Evolutionary conservation across 2,329 filamentous ascomycete species (phyloP), one percentile per base, ranked within the genome.

Genomic region (Amesomyces nigricolor): DNA sequence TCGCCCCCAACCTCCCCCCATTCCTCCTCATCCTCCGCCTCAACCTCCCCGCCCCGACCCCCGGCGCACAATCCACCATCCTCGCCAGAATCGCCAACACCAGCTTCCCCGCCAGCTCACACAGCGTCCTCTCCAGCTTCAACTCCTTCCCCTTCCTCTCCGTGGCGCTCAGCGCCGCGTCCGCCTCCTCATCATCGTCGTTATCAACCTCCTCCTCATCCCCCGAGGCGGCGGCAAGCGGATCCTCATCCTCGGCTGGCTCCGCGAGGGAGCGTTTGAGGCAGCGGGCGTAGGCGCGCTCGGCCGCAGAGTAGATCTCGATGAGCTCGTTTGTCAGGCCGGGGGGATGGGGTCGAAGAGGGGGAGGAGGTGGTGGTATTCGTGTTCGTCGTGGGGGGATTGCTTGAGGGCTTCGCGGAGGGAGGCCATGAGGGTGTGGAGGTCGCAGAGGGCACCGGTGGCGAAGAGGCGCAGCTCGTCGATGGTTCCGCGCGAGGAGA

Each of bases 31-130:
- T 75, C 17, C 91, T 80, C 64, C 83, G 81, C 60, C 82, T 81
- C 37, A 95, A 78, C 66, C 81, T 82, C 30, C 82, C 84, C 8
- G 79, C 79, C 30, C 81, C 73, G 9, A 79, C 79, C 30, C 81
- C 73, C 10, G 79, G 72, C 1, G 74, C 76, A 42, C 77, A 73
- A 66, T 95, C 90, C 49, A 96, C 76, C 40, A 91, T 83, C 51
- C 83, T 84, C 17, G 85, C 89, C 9, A 88, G 76, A 19, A 95
- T 84, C 11, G 86, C 87, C 42, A 95, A 80, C 38, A 96, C 88
- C 43, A 95, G 82, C 68, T 94, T 95, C 59, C 85, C 87, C 0
- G 91, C 86, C 26, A 96, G 77, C 64, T 92, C 87, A 70, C 92
- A 97, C 0, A 97, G 79, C 17, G 85, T 82, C 67, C 92, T 87